These are phyloP conservation scores for Gentiana straminea DNA, from an alignment of 257 asterid species.

Conservation along the genomic window DNA sequence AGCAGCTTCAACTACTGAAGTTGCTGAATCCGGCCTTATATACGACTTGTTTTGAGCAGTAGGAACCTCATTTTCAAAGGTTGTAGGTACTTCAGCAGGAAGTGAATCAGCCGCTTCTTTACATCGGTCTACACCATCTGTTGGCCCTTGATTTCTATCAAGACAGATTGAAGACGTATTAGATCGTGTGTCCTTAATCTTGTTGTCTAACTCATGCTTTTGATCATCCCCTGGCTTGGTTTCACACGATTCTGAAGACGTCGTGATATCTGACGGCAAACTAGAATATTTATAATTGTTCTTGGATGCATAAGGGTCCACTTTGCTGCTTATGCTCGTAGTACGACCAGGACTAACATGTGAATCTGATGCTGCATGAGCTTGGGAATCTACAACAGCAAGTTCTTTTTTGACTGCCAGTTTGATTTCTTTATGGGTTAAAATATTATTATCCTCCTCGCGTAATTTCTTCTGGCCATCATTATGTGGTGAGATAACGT, in stretches of 20 bases:
- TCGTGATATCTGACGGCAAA: constrained; percentile 22
- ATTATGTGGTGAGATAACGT: constrained; percentile 15
- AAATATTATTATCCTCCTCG: constrained; percentile 27
- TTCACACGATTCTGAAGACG: constrained; percentile 23
- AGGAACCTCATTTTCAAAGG: constrained; percentile 11
- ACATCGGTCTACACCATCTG: constrained; percentile 28
- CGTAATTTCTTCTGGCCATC: no score
- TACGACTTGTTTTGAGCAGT: no score
- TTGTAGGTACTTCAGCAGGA: constrained; percentile 17
- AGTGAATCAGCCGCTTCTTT: constrained; percentile 28
- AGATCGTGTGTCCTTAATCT: constrained; percentile 31
- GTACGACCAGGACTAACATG: constrained; percentile 16
- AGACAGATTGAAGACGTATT: constrained; percentile 39
- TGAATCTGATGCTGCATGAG: constrained; percentile 16
- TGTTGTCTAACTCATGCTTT: constrained; percentile 21
- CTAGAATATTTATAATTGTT: constrained; percentile 14
- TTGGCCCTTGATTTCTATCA: constrained; percentile 30
- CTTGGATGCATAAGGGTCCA: constrained; percentile 23
- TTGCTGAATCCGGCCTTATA: no score
- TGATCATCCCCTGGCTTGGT: constrained; percentile 24
- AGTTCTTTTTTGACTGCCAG: constrained; percentile 22
- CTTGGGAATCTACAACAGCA: constrained; percentile 23
- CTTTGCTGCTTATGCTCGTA: constrained; percentile 26
- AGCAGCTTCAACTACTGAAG: constrained; percentile 2
- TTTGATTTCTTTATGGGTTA: constrained; percentile 25